Evolutionary conservation across 495 filamentous ascomycete genomes (phyloP).

Genomic region (Trichoderma orchidacearum): DNA sequence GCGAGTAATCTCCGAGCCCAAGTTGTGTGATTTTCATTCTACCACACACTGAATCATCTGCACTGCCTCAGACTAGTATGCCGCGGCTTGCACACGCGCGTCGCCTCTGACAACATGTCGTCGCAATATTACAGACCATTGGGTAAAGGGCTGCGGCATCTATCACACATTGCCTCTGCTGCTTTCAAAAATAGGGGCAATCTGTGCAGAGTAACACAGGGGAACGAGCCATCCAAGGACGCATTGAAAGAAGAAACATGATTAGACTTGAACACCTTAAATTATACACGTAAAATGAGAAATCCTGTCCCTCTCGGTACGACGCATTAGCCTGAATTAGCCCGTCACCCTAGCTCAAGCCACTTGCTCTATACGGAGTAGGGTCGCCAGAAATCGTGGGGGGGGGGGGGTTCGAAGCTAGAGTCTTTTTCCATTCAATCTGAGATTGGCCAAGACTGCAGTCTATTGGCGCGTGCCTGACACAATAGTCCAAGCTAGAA

Average conservation of each 20-base stretch:
- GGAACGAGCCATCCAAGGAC: too few species aligned
- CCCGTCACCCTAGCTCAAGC: not conserved
- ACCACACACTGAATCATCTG: not conserved
- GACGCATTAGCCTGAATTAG: not conserved
- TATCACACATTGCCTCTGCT: too few species aligned
- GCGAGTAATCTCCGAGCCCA: not conserved
- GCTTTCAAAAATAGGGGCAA: too few species aligned
- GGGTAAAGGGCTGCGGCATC: too few species aligned
- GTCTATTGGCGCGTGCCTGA: not conserved
- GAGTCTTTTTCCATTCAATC: not conserved
- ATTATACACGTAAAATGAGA: not conserved
- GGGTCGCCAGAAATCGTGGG: not conserved
- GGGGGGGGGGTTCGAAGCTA: not conserved
- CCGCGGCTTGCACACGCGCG: not conserved
- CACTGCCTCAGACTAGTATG: not conserved
- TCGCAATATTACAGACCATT: too few species aligned
- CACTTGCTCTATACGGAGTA: not conserved
- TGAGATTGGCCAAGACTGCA: not conserved
- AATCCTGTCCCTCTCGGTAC: not conserved
- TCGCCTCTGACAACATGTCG: not conserved
- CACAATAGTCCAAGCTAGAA: not conserved
- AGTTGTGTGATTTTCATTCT: not conserved
- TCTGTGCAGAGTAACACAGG: too few species aligned
- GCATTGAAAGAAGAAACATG: too few species aligned
- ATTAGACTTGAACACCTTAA: too few species aligned